Conservation (phyloP, 2,329 filamentous ascomycete genomes). For the Colletotrichum tropicale region DNA sequence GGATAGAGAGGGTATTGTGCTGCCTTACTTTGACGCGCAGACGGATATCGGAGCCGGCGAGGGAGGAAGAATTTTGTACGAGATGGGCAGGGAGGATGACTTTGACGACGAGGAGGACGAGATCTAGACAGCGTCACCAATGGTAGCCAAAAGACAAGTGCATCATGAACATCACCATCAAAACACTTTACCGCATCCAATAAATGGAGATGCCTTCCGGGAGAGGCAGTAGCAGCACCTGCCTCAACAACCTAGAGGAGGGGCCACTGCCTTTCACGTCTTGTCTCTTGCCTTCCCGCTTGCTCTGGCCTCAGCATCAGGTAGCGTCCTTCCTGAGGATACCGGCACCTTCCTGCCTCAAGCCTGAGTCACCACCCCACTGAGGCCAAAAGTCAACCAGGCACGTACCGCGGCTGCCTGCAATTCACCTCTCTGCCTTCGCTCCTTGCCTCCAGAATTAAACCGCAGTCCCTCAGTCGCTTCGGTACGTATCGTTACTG, state of each 20-base stretch:
- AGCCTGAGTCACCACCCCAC: neutral
- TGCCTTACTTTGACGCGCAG: slow-evolving; percentile 98
- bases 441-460: neutral
- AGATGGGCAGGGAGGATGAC: slow-evolving; percentile 95
- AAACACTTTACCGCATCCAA: neutral
- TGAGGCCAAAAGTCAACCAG: slow-evolving; percentile 4
- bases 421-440: neutral
- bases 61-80: slow-evolving; percentile 92
- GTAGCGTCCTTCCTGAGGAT: neutral
- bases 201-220: neutral
- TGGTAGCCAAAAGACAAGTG: neutral
- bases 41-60: slow-evolving; percentile 78
- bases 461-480: neutral
- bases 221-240: neutral
- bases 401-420: neutral
- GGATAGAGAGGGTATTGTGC: slow-evolving; percentile 85
- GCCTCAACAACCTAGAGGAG: too few relatives aligned
- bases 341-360: neutral
- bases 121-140: slow-evolving; percentile 53
- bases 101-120: slow-evolving; percentile 97
- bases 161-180: neutral
- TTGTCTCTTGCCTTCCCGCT: neutral
- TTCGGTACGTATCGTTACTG: neutral
- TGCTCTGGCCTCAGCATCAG: neutral
- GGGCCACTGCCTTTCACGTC: neutral